A percentile compares a stretch with the other conserved stretches of the same genome.
These are phyloP conservation scores for Talaromyces wortmannii DNA, from an alignment of 495 filamentous ascomycete genomes.

Conservation along the genomic window DNA sequence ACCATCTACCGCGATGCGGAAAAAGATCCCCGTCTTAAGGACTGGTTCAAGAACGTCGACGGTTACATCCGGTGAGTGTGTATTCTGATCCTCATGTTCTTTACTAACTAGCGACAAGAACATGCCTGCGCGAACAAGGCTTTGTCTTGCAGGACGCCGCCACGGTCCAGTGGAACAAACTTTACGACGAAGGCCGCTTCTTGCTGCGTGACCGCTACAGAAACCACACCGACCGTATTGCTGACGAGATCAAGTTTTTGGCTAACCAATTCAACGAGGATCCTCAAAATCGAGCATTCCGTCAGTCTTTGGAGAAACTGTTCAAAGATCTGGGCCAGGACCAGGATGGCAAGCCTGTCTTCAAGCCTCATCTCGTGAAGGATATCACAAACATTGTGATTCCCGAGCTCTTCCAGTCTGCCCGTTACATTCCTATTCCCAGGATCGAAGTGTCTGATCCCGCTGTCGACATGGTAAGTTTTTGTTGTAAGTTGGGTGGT, in stretches of 20 bases:
- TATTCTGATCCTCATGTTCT: neutral
- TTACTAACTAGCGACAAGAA: conserved; percentile 18
- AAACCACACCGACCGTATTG: conserved; percentile 76
- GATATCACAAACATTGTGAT: conserved; percentile 84
- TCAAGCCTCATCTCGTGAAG: conserved; percentile 89
- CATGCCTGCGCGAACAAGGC: conserved; percentile 80
- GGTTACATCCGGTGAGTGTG: conserved; percentile 55
- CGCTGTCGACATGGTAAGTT: conserved; percentile 61
- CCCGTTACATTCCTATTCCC: conserved; percentile 89
- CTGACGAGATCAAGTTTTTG: conserved; percentile 87
- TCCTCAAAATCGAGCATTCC: conserved; percentile 75
- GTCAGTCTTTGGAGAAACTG: conserved; percentile 67
- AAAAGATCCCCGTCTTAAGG: conserved; percentile 74
- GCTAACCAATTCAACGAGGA: conserved; percentile 85
- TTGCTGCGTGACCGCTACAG: conserved; percentile 86
- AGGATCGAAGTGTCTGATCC: conserved; percentile 89
- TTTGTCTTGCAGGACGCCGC: conserved; percentile 81
- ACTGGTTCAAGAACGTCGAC: conserved; percentile 82
- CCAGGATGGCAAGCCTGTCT: conserved; percentile 72
- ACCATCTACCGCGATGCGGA: conserved; percentile 88
- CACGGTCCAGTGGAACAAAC: conserved; percentile 73
- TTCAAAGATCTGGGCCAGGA: conserved; percentile 85
- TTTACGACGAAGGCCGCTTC: conserved; percentile 84
- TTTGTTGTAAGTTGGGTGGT: neutral
- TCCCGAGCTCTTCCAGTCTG: conserved; percentile 75